Evolutionary conservation across 805 yeast genomes (phyloP), one percentile per base, ranked within the genome.

Genomic region (Teunomyces kruisii): DNA sequence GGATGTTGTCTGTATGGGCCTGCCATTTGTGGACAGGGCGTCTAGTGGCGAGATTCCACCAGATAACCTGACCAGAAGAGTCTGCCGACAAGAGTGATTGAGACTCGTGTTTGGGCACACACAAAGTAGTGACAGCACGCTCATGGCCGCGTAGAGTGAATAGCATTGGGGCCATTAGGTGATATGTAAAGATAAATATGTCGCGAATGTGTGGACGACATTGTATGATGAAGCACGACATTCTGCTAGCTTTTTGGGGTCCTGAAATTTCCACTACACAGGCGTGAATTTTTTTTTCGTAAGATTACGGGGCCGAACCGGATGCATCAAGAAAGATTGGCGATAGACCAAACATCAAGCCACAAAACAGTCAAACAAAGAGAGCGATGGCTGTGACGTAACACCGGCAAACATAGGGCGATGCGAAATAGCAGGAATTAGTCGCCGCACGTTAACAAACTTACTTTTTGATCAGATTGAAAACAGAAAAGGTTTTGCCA

Each of bases 31-130:
- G 74, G 1, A 74, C 39, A 0, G 89, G 86, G 38, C 94, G 61
- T 32, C 81, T 65, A 0, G 79, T 70, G 1, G 62, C 55, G 6
- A 87, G 49, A 45, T 81, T 76, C 96, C 96, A 87, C 72, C 83
- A 70, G 1, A 80, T 70, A 2, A 80, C 53, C 70, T 78, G 71
- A 0, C 96, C 96, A 0, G 67, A 58, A 22, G 80, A 81, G 57
- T 86, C 94, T 4, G 79, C 79, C 0, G 86, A 72, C 1, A 78
- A 55, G 3, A 84, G 49, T 2, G 72, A 58, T 22, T 39, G 13
- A 1, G 14, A 22, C 6, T 15, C 31, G 17, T 5, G 12, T 9
- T 37, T 12, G 28, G 28, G 32, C 37, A 48, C 5, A 28, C 36
- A 32, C 12, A 51, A 39, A 13, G 53, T 52, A 9, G 56, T 52